These are phyloP conservation scores for Vigna unguiculata DNA, from an alignment of 306 rosid genomes.

Conservation along the genomic window DNA sequence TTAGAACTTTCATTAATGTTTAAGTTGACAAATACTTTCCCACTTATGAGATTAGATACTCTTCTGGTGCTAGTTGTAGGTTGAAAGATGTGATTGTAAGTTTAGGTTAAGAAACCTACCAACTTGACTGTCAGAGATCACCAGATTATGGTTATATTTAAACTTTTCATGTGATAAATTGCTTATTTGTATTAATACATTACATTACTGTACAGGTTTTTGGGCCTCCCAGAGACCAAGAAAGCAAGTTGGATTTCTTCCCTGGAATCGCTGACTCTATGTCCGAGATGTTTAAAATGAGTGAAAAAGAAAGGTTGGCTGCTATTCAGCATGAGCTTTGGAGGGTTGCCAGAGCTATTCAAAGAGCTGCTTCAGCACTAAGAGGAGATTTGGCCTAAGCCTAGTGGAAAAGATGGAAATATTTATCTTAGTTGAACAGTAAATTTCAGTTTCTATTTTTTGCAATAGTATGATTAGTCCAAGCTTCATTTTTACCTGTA, in stretches of 20 bases:
- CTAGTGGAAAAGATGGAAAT: slow-evolving; percentile 5
- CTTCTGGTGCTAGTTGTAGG: background rate
- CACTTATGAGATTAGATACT: background rate
- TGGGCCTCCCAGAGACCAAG: slow-evolving; percentile 68
- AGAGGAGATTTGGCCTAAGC: slow-evolving; percentile 71
- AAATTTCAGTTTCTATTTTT: background rate
- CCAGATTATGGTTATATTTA: background rate
- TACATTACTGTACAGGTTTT: slow-evolving; percentile 50
- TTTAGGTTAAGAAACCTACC: background rate
- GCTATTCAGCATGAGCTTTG: slow-evolving; percentile 81
- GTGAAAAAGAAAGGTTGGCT: slow-evolving; percentile 48
- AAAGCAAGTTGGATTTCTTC: slow-evolving; percentile 66
- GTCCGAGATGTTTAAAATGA: slow-evolving; percentile 44
- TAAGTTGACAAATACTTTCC: background rate
- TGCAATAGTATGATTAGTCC: background rate
- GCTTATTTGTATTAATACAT: background rate
- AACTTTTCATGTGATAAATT: background rate
- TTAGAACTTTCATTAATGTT: slow-evolving; percentile 2
- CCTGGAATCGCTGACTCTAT: slow-evolving; percentile 88
- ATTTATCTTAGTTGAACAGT: slow-evolving; percentile 4
- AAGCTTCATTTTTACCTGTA: background rate
- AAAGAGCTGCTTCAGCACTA: slow-evolving; percentile 75
- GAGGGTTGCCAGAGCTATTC: slow-evolving; percentile 86
- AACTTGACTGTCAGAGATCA: background rate
- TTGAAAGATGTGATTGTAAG: background rate